A percentile compares a stretch with the other conserved stretches of the same genome.
phyloP scores from a whole-genome alignment of 2,329 filamentous ascomycete species.

The Aspergillus fijiensis region DNA sequence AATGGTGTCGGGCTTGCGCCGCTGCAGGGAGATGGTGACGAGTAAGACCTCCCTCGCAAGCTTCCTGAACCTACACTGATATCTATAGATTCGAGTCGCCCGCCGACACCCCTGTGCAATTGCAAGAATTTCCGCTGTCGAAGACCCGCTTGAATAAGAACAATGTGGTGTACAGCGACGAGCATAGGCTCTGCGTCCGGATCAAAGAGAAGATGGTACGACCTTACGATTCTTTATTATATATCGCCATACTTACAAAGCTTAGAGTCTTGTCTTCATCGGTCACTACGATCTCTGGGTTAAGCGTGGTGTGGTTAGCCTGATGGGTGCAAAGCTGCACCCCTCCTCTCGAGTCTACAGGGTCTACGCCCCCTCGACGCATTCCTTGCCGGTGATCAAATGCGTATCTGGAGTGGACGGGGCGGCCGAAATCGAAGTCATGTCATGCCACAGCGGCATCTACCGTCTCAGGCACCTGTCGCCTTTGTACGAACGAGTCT shows the following conservation, averaged over 20 bases:
- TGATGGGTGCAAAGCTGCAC: constrained; percentile 60
- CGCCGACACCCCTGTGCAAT: constrained; percentile 27
- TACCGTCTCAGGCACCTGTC: constrained; percentile 48
- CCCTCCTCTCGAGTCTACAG: constrained; percentile 45
- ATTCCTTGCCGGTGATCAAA: constrained; percentile 56
- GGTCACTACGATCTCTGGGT: constrained; percentile 61
- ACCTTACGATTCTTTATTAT: background rate
- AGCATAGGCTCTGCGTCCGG: constrained; percentile 39
- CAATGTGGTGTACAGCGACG: constrained; percentile 40
- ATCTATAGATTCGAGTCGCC: constrained; percentile 33
- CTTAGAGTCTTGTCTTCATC: constrained; percentile 44
- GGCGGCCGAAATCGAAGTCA: constrained; percentile 50
- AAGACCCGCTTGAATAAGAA: constrained; percentile 38
- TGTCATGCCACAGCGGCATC: constrained; percentile 47
- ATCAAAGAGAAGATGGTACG: constrained; percentile 42
- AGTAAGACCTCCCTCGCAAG: constrained; percentile 14
- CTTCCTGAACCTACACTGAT: constrained; percentile 16
- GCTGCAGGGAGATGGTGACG: constrained; percentile 28
- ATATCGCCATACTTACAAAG: constrained; percentile 18
- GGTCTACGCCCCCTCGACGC: constrained; percentile 57
- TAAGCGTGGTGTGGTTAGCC: constrained; percentile 53
- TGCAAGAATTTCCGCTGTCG: constrained; percentile 42
- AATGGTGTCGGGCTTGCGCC: constrained; percentile 25
- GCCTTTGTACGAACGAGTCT: constrained; percentile 55
- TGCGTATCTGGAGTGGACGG: constrained; percentile 43